Percentiles rank a stretch among this genome's conserved stretches.
These are phyloP conservation scores for Wickerhamiella cacticola DNA, from an alignment of 805 yeast species.

Conservation along the genomic window DNA sequence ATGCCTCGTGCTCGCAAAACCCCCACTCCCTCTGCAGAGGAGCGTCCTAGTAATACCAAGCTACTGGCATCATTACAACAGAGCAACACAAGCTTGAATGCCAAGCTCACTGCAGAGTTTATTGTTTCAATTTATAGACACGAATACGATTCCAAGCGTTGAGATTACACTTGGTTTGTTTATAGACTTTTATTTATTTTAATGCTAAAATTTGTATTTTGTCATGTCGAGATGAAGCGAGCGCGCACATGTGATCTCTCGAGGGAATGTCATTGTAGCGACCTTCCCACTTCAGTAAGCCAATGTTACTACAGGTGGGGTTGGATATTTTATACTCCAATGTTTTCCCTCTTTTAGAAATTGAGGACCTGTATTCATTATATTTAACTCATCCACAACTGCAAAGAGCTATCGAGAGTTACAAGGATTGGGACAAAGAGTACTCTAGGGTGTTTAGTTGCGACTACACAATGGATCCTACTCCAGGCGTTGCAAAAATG, in stretches of 20 bases:
- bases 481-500: background rate
- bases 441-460: background rate
- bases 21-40: too few relatives aligned
- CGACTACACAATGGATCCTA: background rate
- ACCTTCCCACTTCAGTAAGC: too few relatives aligned
- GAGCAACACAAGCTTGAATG: background rate
- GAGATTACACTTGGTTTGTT: too few relatives aligned
- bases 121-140: conserved; percentile 1
- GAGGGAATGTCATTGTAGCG: too few relatives aligned
- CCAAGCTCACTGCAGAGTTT: conserved; percentile 8
- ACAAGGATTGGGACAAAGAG: conserved; percentile 3
- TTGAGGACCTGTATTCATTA: background rate
- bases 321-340: background rate
- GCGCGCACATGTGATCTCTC: too few relatives aligned
- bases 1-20: conserved; percentile 2
- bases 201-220: too few relatives aligned
- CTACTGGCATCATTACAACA: background rate
- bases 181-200: background rate
- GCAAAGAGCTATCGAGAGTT: background rate
- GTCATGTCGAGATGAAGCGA: too few relatives aligned
- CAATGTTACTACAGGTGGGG: background rate
- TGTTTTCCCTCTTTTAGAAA: background rate
- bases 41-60: too few relatives aligned
- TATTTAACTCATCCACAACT: background rate
- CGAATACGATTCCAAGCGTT: background rate